These are phyloP conservation scores for Ceratobasidium theobromae DNA, from an alignment of 1,284 basidiomycete genomes.

Conservation along the genomic window DNA sequence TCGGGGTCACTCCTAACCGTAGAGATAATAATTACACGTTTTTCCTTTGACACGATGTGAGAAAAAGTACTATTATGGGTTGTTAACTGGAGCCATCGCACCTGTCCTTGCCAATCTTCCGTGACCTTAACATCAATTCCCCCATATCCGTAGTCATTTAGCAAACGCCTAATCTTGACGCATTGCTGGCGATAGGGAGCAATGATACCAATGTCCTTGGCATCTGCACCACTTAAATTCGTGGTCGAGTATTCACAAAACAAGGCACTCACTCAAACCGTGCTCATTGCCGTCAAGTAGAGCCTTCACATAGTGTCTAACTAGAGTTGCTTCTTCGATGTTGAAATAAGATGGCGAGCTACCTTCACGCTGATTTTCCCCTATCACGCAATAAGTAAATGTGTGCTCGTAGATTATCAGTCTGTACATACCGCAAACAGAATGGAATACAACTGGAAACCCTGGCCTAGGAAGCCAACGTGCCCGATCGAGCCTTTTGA, in stretches of 20 bases:
- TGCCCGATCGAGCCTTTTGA: constrained; percentile 43
- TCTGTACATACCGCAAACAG: constrained; percentile 45
- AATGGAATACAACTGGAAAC: constrained; percentile 63
- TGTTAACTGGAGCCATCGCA: constrained; percentile 38
- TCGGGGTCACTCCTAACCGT: constrained; percentile 62
- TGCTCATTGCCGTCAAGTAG: constrained; percentile 40
- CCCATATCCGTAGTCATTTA: constrained; percentile 44
- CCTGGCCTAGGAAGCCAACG: constrained; percentile 41
- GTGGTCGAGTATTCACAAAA: background rate
- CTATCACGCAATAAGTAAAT: background rate
- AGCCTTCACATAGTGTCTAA: constrained; percentile 52
- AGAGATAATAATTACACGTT: constrained; percentile 58
- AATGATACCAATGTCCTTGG: constrained; percentile 56
- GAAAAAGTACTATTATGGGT: background rate
- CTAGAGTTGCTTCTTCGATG: constrained; percentile 55
- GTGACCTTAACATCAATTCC: constrained; percentile 57
- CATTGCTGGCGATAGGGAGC: constrained; percentile 59
- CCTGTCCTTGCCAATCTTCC: constrained; percentile 64
- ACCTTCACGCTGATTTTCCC: constrained; percentile 60
- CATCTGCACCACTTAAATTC: constrained; percentile 38
- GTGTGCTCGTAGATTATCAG: background rate
- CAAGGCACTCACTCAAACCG: constrained; percentile 43
- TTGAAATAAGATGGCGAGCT: constrained; percentile 69
- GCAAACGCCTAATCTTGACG: constrained; percentile 48
- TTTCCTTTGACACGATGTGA: constrained; percentile 48